Conservation (phyloP, 768 basidiomycete genomes). For the Rhizopogon vesiculosus region DNA sequence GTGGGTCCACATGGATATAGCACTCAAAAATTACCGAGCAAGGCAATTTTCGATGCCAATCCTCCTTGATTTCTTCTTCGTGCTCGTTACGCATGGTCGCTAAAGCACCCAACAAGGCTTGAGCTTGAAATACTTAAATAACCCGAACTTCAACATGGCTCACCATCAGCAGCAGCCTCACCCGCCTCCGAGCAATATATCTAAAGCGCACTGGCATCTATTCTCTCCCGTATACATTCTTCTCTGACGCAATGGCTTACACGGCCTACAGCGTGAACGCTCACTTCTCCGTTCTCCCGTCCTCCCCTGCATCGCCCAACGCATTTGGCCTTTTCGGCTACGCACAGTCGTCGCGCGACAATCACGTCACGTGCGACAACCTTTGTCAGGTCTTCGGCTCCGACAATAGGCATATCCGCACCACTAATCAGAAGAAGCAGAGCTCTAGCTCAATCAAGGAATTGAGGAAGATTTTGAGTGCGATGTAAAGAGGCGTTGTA, state of each 20-base stretch:
- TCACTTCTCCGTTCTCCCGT: constrained; percentile 17
- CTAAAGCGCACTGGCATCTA: constrained; percentile 1
- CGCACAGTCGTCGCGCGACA: constrained; percentile 33
- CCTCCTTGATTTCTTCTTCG: constrained; percentile 2
- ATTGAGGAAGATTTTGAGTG: constrained; percentile 9
- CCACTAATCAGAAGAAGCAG: constrained; percentile 5
- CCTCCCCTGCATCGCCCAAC: constrained; percentile 25
- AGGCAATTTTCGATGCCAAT: constrained; percentile 3
- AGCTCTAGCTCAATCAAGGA: constrained; percentile 4
- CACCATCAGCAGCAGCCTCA: neutral
- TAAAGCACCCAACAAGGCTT: neutral
- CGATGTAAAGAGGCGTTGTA: neutral
- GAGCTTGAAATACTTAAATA: constrained; percentile 6
- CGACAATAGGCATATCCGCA: constrained; percentile 5
- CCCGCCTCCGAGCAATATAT: constrained; percentile 1
- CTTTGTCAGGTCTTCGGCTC: constrained; percentile 24
- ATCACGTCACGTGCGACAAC: constrained; percentile 34
- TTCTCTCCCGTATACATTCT: neutral
- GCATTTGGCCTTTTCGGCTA: constrained; percentile 33
- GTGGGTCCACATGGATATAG: neutral
- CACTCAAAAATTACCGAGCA: neutral
- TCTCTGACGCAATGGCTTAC: constrained; percentile 23
- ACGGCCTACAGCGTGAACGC: constrained; percentile 14
- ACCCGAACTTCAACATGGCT: neutral
- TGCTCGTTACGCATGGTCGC: neutral